Evolutionary conservation across 192 early-diverging fungal species (phyloP).

Genomic region (Phycomyces nitens): DNA sequence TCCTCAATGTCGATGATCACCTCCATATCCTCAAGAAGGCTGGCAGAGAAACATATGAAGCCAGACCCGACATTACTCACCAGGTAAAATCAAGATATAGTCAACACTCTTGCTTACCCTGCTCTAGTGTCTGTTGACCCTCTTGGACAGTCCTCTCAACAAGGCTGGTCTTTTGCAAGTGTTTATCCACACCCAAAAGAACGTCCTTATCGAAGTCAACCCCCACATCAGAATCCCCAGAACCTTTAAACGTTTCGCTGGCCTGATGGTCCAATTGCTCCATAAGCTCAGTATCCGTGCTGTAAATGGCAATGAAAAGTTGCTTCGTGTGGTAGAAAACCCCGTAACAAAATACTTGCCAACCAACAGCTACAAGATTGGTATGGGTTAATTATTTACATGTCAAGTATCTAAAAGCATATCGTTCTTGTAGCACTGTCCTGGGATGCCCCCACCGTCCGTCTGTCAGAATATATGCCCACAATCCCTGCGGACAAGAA

Average conservation of each 20-base stretch:
- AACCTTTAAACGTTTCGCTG: conserved; percentile 98
- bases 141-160: conserved; percentile 97
- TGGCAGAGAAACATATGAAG: conserved; percentile 70
- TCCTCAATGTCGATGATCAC: conserved; percentile 97
- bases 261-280: conserved; percentile 96
- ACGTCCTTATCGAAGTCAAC: conserved; percentile 96
- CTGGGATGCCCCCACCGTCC: conserved; percentile 83
- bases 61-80: conserved; percentile 94
- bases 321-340: conserved; percentile 97
- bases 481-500: conserved; percentile 76
- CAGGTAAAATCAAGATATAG: conserved; percentile 52
- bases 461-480: conserved; percentile 75
- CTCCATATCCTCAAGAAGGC: conserved; percentile 83
- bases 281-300: conserved; percentile 95
- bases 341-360: conserved; percentile 96
- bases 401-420: too few species aligned
- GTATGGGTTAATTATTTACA: too few species aligned
- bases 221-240: conserved; percentile 98
- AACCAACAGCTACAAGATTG: conserved; percentile 79
- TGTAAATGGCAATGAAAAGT: conserved; percentile 86
- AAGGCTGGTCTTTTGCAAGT: conserved; percentile 98
- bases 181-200: conserved; percentile 92
- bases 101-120: too few species aligned
- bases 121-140: conserved; percentile 80
- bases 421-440: conserved; percentile 87